Conservation (phyloP, 1,139 yeast genomes). For the Protomyces arabidopsidicola region DNA sequence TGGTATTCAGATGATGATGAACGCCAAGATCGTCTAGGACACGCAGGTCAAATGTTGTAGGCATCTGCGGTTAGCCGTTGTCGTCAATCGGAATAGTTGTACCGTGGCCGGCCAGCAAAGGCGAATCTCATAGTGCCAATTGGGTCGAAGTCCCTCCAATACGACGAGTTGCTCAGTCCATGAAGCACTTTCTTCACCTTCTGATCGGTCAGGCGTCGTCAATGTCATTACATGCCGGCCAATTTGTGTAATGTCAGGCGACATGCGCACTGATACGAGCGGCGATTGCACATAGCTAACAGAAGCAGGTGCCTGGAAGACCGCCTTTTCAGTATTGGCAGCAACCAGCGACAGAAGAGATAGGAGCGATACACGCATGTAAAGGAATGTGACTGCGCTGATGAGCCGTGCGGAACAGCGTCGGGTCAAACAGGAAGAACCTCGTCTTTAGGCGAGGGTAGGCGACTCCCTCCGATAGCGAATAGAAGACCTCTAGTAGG, state of each 20-base stretch:
- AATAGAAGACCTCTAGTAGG: too few species aligned
- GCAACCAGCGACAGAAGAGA: neutral
- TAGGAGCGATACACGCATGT: neutral
- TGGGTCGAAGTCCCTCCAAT: neutral
- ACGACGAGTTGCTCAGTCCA: conserved; percentile 9
- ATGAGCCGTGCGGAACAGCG: neutral
- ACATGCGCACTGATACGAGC: neutral
- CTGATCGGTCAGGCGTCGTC: neutral
- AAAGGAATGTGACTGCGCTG: neutral
- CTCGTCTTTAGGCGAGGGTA: too few species aligned
- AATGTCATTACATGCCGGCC: conserved; percentile 1
- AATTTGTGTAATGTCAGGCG: neutral
- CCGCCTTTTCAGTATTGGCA: conserved; percentile 16
- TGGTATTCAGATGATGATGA: neutral
- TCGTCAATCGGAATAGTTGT: neutral
- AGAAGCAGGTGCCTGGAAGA: conserved; percentile 8
- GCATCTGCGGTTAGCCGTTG: conserved; percentile 1
- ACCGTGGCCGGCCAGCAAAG: conserved; percentile 25
- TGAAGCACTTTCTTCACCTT: neutral
- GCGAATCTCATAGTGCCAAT: conserved; percentile 18
- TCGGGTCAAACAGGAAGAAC: too few species aligned
- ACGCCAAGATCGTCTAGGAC: neutral
- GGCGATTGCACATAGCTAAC: neutral
- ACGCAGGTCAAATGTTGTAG: conserved; percentile 1
- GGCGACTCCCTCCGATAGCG: too few species aligned